phyloP scores from a whole-genome alignment of 805 yeast species.

The Metschnikowia vanudenii region DNA sequence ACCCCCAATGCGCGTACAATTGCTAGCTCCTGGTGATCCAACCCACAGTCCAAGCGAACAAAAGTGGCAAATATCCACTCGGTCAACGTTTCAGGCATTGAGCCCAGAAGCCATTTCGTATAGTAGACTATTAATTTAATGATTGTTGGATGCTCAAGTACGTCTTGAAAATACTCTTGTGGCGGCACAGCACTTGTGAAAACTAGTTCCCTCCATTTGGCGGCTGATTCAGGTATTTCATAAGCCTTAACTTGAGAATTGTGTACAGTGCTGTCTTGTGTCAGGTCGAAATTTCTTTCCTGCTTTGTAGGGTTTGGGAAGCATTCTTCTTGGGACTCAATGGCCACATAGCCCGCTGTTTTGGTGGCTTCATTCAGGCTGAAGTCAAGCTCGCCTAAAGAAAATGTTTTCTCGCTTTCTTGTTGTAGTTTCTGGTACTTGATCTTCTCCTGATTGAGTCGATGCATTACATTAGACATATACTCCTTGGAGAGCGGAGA shows the following conservation, averaged over 20 bases:
- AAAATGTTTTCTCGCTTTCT: not conserved
- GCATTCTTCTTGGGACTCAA: not conserved
- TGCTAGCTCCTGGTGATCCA: conserved; percentile 35
- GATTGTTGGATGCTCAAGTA: conserved; percentile 31
- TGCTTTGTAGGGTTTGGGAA: not conserved
- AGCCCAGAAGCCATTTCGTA: conserved; percentile 39
- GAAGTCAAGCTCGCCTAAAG: not conserved
- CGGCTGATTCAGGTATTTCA: conserved; percentile 25
- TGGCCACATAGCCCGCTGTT: not conserved
- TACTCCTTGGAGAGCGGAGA: conserved; percentile 3
- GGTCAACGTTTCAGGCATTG: conserved; percentile 26
- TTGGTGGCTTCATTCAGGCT: not conserved
- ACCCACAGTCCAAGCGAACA: conserved; percentile 33
- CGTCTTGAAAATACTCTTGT: conserved; percentile 19
- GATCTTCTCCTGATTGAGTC: conserved; percentile 1
- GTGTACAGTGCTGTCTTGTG: not conserved
- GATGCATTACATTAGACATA: not conserved
- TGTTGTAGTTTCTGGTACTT: not conserved
- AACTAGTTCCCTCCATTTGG: conserved; percentile 33
- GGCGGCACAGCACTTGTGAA: conserved; percentile 31
- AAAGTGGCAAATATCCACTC: conserved; percentile 39
- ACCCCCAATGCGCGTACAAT: conserved; percentile 37
- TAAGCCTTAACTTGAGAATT: not conserved
- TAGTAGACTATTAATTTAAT: conserved; percentile 35
- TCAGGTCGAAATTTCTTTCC: not conserved